Percentiles rank a stretch among this genome's conserved stretches.
Evolutionary conservation across 2,329 filamentous ascomycete species (phyloP).

Genomic region (Xylaria sp.): DNA sequence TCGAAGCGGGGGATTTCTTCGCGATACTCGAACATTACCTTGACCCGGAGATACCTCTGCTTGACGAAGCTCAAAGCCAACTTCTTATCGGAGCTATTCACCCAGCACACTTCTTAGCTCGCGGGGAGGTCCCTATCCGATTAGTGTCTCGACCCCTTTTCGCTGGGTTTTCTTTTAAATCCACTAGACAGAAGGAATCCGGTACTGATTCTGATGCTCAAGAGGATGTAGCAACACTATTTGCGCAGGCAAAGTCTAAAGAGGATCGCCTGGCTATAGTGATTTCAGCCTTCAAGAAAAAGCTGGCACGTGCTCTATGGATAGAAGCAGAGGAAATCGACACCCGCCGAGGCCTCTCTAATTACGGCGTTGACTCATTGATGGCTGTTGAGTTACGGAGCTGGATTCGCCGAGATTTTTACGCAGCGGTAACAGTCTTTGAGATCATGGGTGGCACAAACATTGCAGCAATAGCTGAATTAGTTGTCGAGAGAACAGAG

Average conservation of each 20-base stretch:
- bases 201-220: not conserved
- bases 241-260: not conserved
- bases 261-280: slow-evolving; percentile 36
- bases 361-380: slow-evolving; percentile 50
- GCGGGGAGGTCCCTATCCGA: not conserved
- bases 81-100: not conserved
- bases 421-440: slow-evolving; percentile 37
- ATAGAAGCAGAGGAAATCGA: slow-evolving; percentile 45
- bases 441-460: slow-evolving; percentile 37
- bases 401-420: slow-evolving; percentile 44
- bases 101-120: not conserved
- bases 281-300: slow-evolving; percentile 33
- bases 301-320: slow-evolving; percentile 41
- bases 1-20: not conserved
- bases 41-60: not conserved
- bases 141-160: not conserved
- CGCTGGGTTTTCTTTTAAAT: not conserved
- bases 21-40: slow-evolving; percentile 2
- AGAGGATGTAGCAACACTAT: not conserved
- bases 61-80: not conserved
- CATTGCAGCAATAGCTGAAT: not conserved
- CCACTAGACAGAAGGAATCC: not conserved
- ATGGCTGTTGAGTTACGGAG: slow-evolving; percentile 51
- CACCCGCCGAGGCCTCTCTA: slow-evolving; percentile 42
- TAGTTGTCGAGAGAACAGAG: not conserved